Conservation (phyloP, 805 yeast genomes). For the Ogataea sp. region DNA sequence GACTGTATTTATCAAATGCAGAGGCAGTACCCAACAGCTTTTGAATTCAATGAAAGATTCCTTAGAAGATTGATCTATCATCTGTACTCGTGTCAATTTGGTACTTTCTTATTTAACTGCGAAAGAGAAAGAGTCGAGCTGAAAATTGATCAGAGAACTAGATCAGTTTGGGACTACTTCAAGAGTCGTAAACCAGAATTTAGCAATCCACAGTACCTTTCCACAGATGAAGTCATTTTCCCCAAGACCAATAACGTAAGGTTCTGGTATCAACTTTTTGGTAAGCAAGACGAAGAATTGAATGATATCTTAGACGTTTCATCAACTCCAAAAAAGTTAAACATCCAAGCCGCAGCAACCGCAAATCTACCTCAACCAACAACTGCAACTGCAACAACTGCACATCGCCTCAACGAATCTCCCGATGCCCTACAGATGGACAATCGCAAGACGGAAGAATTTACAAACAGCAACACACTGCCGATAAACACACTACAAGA, state of each 20-base stretch:
- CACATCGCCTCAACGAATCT: too few species aligned
- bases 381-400: too few species aligned
- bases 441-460: not conserved
- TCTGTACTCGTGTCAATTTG: slow-evolving; percentile 89
- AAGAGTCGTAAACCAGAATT: slow-evolving; percentile 68
- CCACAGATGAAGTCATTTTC: slow-evolving; percentile 36
- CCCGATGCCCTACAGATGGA: too few species aligned
- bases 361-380: not conserved
- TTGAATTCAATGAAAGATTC: slow-evolving; percentile 87
- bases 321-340: not conserved
- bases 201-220: slow-evolving; percentile 40
- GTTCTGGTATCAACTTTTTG: slow-evolving; percentile 89
- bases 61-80: slow-evolving; percentile 80
- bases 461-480: not conserved
- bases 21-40: slow-evolving; percentile 59
- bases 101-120: slow-evolving; percentile 73
- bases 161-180: slow-evolving; percentile 93
- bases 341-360: not conserved
- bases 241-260: slow-evolving; percentile 56
- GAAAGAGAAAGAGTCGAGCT: slow-evolving; percentile 54
- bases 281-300: slow-evolving; percentile 65
- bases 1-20: slow-evolving; percentile 81
- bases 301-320: slow-evolving; percentile 22
- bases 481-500: not conserved
- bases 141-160: slow-evolving; percentile 39